phyloP scores from a whole-genome alignment of 208 protist genomes.

The Kentomonas sorsogonicus region DNA sequence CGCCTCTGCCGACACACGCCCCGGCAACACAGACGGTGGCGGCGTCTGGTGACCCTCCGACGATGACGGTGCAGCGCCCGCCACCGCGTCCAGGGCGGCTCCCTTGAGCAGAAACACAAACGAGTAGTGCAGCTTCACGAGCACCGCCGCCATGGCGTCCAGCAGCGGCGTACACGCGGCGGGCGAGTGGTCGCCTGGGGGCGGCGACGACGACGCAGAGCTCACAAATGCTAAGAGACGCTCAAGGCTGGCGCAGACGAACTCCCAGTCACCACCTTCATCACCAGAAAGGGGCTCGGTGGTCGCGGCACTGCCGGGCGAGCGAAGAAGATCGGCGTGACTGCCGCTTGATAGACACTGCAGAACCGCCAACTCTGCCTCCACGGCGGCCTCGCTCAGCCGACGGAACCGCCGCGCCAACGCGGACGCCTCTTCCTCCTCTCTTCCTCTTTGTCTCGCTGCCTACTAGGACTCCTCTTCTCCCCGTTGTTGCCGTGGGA shows the following conservation, averaged over 20 bases:
- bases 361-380: constrained; percentile 22
- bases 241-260: background rate
- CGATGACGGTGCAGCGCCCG: background rate
- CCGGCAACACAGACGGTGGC: too few relatives aligned
- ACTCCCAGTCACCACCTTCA: background rate
- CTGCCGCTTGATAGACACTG: constrained; percentile 59
- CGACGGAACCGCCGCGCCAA: background rate
- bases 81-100: constrained; percentile 35
- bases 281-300: background rate
- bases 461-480: too few relatives aligned
- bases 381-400: constrained; percentile 17
- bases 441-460: too few relatives aligned
- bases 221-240: background rate
- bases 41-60: too few relatives aligned
- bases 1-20: too few relatives aligned
- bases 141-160: constrained; percentile 40
- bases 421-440: too few relatives aligned
- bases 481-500: too few relatives aligned
- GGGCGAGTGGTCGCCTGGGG: background rate
- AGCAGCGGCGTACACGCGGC: constrained; percentile 14
- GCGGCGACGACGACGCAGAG: background rate
- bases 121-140: constrained; percentile 53
- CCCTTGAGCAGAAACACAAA: constrained; percentile 43
- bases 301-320: constrained; percentile 7
- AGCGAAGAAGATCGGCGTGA: constrained; percentile 36